phyloP scores from a whole-genome alignment of 345 rosid species.

The Moricandia arvensis region DNA sequence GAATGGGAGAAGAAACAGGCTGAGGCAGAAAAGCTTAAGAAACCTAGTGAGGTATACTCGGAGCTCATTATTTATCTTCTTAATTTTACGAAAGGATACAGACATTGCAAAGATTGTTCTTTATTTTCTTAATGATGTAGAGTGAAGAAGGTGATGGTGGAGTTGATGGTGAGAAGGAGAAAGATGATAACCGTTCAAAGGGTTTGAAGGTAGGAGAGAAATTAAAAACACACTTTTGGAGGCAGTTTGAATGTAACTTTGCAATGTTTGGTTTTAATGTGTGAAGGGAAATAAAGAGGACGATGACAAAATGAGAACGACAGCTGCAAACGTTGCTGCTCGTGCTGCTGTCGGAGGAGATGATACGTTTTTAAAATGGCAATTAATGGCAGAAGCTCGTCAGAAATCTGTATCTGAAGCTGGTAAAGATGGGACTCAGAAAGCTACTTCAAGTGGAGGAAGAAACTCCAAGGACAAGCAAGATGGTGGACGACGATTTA shows the following conservation, averaged over 20 bases:
- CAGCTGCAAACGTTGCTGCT: conserved; percentile 98
- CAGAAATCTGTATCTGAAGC: conserved; percentile 67
- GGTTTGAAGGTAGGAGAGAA: conserved; percentile 53
- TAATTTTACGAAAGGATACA: background rate
- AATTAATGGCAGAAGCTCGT: conserved; percentile 96
- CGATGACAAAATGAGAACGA: conserved; percentile 97
- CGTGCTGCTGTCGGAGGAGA: conserved; percentile 97
- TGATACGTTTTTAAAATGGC: conserved; percentile 95
- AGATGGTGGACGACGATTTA: conserved; percentile 53
- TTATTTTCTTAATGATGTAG: conserved; percentile 1
- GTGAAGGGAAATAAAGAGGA: conserved; percentile 79
- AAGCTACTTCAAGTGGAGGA: conserved; percentile 47
- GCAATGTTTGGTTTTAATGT: conserved; percentile 3
- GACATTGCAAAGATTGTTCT: background rate
- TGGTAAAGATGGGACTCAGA: conserved; percentile 53
- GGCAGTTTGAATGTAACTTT: background rate
- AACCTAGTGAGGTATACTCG: conserved; percentile 62
- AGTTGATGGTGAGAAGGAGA: conserved; percentile 78
- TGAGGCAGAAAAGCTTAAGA: conserved; percentile 86
- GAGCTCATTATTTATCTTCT: background rate
- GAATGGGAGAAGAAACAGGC: conserved; percentile 94
- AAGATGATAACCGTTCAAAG: conserved; percentile 68
- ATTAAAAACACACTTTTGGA: background rate
- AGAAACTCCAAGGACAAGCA: conserved; percentile 53
- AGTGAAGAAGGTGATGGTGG: conserved; percentile 70